Percentiles rank a stretch among this genome's conserved stretches.
Conservation (phyloP, 2,329 filamentous ascomycete genomes). For the Sphaceloma murrayae region DNA sequence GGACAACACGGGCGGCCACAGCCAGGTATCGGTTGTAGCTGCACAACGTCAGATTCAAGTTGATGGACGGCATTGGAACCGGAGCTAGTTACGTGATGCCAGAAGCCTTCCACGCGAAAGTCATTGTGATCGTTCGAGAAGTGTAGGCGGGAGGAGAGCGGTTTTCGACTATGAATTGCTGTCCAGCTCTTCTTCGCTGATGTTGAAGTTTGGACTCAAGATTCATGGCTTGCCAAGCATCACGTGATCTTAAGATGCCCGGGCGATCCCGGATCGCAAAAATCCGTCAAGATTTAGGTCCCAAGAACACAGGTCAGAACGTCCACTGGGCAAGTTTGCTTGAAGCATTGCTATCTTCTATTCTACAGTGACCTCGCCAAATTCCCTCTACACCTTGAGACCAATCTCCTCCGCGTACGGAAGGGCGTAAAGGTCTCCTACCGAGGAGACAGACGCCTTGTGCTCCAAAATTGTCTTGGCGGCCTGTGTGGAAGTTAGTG, state of each 20-base stretch:
- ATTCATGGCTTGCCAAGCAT: constrained; percentile 4
- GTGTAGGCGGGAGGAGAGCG: no score
- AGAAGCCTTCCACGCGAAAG: constrained; percentile 96
- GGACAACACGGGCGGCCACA: constrained; percentile 87
- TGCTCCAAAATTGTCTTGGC: constrained; percentile 79
- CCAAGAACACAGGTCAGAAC: no score
- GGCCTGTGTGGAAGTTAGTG: constrained; percentile 45
- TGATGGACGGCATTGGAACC: neutral
- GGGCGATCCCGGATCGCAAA: neutral
- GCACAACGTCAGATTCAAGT: constrained; percentile 20
- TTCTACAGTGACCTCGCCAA: constrained; percentile 16
- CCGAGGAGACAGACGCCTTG: constrained; percentile 80
- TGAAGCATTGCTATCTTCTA: constrained; percentile 11
- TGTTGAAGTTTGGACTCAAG: constrained; percentile 4
- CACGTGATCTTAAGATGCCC: constrained; percentile 13
- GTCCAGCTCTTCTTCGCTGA: neutral
- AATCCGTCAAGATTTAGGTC: neutral
- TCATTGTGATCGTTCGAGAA: constrained; percentile 58
- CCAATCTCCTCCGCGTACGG: constrained; percentile 92
- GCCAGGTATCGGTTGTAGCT: constrained; percentile 99
- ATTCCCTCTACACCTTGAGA: constrained; percentile 65
- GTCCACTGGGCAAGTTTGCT: no score
- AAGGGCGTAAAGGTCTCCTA: constrained; percentile 84
- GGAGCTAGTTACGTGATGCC: constrained; percentile 71
- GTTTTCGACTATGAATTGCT: no score